phyloP scores from a whole-genome alignment of 2,329 filamentous ascomycete genomes.

The Nemania diffusa region DNA sequence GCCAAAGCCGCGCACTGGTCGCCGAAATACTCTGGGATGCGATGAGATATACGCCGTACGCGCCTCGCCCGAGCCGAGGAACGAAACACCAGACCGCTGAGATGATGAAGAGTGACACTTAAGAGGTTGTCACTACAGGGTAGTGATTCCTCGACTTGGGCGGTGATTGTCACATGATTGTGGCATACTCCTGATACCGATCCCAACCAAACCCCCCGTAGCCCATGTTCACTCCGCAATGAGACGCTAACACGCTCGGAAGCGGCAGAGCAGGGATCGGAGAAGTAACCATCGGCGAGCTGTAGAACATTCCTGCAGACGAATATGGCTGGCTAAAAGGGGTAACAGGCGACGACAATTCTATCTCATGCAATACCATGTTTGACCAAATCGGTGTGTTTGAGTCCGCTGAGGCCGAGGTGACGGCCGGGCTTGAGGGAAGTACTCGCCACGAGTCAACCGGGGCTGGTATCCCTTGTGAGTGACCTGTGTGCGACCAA shows the following conservation, averaged over 20 bases:
- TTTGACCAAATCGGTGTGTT: conserved; percentile 80
- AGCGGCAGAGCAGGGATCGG: conserved; percentile 82
- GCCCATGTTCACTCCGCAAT: conserved; percentile 82
- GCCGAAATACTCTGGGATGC: conserved; percentile 48
- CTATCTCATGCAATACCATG: conserved; percentile 78
- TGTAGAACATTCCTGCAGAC: conserved; percentile 80
- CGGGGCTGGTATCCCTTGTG: conserved; percentile 72
- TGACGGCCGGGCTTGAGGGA: conserved; percentile 85
- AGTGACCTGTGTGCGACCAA: conserved; percentile 79
- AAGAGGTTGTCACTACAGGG: conserved; percentile 60
- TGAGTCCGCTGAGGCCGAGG: conserved; percentile 76
- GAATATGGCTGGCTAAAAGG: conserved; percentile 83
- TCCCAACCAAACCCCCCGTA: conserved; percentile 88
- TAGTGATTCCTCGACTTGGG: conserved; percentile 58
- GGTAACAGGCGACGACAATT: conserved; percentile 80
- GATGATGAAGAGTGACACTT: conserved; percentile 41
- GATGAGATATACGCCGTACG: conserved; percentile 42
- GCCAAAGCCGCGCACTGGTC: conserved; percentile 47
- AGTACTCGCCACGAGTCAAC: conserved; percentile 92
- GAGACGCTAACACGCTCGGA: conserved; percentile 85
- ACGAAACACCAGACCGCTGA: conserved; percentile 42
- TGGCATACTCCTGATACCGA: conserved; percentile 83
- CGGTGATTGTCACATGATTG: conserved; percentile 83
- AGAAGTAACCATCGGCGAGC: conserved; percentile 77
- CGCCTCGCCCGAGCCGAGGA: conserved; percentile 40